phyloP scores from a whole-genome alignment of 345 rosid species.

The Lenwebbia sp. region DNA sequence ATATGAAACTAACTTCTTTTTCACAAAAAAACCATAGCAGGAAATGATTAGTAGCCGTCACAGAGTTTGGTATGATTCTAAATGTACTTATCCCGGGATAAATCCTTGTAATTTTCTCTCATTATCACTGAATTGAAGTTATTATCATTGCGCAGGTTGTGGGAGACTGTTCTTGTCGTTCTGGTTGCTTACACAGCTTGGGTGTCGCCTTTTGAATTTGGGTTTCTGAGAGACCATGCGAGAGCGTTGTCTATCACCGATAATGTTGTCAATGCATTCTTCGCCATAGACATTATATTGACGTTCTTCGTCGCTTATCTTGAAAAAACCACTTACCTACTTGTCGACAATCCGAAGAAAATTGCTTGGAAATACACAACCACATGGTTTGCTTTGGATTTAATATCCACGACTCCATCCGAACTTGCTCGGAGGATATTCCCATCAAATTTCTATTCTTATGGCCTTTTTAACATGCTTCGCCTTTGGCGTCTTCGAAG shows the following conservation, averaged over 20 bases:
- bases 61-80: not conserved
- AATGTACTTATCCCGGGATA: not conserved
- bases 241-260: conserved; percentile 54
- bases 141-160: conserved; percentile 36
- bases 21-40: not conserved
- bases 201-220: conserved; percentile 93
- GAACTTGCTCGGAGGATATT: conserved; percentile 56
- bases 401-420: conserved; percentile 67
- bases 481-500: conserved; percentile 98
- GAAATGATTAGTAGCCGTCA: not conserved
- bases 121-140: not conserved
- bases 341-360: conserved; percentile 53
- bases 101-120: not conserved
- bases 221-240: conserved; percentile 49
- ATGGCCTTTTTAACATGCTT: conserved; percentile 84
- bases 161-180: conserved; percentile 69
- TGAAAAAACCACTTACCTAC: conserved; percentile 55
- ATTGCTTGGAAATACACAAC: conserved; percentile 73
- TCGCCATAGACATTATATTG: conserved; percentile 65
- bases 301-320: conserved; percentile 88
- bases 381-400: conserved; percentile 74
- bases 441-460: conserved; percentile 33
- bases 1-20: not conserved
- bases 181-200: conserved; percentile 84
- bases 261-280: conserved; percentile 81